Evolutionary conservation across 2,329 filamentous ascomycete species (phyloP), one percentile per base, ranked within the genome.

Genomic region (Huntiella abstrusa): DNA sequence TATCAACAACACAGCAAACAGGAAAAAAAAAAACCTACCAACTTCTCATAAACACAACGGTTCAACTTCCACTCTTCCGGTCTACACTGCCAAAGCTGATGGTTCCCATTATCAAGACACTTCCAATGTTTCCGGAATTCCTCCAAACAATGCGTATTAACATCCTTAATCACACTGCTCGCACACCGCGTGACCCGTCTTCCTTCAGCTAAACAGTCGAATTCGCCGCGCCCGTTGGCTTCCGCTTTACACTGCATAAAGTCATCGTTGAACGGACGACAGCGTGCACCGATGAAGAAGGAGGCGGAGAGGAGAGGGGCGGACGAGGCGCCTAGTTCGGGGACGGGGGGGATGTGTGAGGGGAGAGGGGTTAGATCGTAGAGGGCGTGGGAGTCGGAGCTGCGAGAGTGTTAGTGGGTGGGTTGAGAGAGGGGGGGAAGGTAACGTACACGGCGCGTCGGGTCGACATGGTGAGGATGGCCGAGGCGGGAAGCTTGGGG

Each of bases 201-300:
- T 48, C 91, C 91, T 69, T 98, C 91, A 71, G 84, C 88, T 73
- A 98, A 68, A 67, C 91, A 98, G 55, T 94, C 84, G 53, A 92
- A 64, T 70, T 98, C 91, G 62, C 86, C 91, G 64, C 75, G 77
- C 57, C 91, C 91, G 52, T 83, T 80, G 57, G 85, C 79, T 67
- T 95, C 86, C 55, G 76, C 83, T 80, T 98, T 98, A 81, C 91
- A 98, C 70, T 93, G 83, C 88, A 98, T 98, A 68, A 82, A 98
- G 67, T 98, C 91, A 70, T 98, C 91, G 66, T 96, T 96, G 73
- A 87, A 98, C 49, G 83, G 71, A 62, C 75, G 81, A 78, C 91
- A 98, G 60, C 88, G 80, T 54, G 86, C 87, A 53, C 91, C 91
- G 61, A 98, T 98, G 64, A 96, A 98, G 73, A 83, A 98, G 45